Evolutionary conservation across 495 filamentous ascomycete species (phyloP).

Genomic region (Xylaria scruposa): DNA sequence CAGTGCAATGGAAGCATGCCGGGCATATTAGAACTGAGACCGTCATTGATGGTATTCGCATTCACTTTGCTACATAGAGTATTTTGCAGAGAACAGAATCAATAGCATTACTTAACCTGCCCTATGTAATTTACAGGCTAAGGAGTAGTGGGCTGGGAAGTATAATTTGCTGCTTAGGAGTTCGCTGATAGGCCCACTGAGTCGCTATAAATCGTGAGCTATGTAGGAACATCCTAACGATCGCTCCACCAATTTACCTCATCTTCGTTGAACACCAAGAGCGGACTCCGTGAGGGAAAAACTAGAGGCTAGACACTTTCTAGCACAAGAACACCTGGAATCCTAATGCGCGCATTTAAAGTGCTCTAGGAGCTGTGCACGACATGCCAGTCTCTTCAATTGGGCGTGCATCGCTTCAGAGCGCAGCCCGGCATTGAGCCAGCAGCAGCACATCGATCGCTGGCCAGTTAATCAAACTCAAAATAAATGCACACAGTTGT

Average conservation of each 20-base stretch:
- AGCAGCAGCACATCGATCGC: background rate
- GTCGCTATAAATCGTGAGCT: background rate
- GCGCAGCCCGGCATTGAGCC: background rate
- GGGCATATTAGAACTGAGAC: background rate
- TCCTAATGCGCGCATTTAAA: background rate
- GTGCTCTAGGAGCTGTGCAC: background rate
- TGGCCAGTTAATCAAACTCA: background rate
- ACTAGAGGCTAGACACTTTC: background rate
- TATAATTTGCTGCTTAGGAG: too few species aligned
- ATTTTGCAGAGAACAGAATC: background rate
- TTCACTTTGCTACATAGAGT: too few species aligned
- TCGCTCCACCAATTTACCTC: background rate
- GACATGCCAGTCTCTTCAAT: background rate
- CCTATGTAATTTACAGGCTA: background rate
- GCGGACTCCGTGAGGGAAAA: background rate
- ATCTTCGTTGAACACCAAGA: background rate
- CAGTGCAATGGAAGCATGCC: background rate
- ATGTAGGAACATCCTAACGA: too few species aligned
- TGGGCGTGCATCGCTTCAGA: background rate
- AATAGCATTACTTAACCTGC: background rate
- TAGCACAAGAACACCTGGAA: background rate
- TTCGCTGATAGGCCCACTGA: background rate
- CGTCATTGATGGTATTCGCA: too few species aligned
- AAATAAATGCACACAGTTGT: too few species aligned
- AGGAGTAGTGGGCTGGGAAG: too few species aligned